Evolutionary conservation across 2,329 filamentous ascomycete genomes (phyloP).

Genomic region (Aspergillus candidus): DNA sequence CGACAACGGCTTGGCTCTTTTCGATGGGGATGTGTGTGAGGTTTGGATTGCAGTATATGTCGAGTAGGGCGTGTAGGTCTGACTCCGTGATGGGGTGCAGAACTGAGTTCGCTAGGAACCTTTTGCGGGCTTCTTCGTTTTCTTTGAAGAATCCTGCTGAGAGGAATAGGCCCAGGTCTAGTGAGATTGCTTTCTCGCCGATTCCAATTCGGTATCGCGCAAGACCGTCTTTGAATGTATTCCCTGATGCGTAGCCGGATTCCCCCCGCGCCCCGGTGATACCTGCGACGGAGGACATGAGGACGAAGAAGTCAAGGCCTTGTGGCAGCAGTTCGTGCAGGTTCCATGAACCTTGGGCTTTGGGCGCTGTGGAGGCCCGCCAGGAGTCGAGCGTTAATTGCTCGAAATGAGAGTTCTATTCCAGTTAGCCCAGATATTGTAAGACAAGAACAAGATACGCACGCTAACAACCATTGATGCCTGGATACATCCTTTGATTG

Average conservation of each 20-base stretch:
- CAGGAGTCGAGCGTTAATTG: slow-evolving; percentile 13
- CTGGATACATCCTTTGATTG: slow-evolving; percentile 10
- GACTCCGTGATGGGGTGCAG: slow-evolving; percentile 12
- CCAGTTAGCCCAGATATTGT: background rate
- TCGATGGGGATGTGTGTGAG: background rate
- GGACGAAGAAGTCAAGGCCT: slow-evolving; percentile 36
- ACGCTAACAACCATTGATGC: slow-evolving; percentile 10
- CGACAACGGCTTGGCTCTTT: slow-evolving; percentile 2
- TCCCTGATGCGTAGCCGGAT: slow-evolving; percentile 36
- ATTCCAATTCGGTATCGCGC: slow-evolving; percentile 18
- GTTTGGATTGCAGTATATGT: slow-evolving; percentile 6
- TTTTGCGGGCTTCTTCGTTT: slow-evolving; percentile 3
- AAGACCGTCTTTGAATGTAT: slow-evolving; percentile 30
- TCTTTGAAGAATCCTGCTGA: slow-evolving; percentile 22
- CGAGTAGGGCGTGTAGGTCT: slow-evolving; percentile 14
- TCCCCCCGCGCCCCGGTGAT: slow-evolving; percentile 40
- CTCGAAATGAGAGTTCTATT: slow-evolving; percentile 24
- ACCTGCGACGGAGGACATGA: slow-evolving; percentile 33
- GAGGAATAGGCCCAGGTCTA: slow-evolving; percentile 20
- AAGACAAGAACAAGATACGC: background rate
- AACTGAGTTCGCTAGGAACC: background rate
- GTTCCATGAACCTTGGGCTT: slow-evolving; percentile 26
- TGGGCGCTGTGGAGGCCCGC: background rate
- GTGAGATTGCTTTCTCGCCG: slow-evolving; percentile 8
- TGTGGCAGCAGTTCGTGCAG: slow-evolving; percentile 22